phyloP scores from a whole-genome alignment of 2,329 filamentous ascomycete species.

The Anthostomella pinea region DNA sequence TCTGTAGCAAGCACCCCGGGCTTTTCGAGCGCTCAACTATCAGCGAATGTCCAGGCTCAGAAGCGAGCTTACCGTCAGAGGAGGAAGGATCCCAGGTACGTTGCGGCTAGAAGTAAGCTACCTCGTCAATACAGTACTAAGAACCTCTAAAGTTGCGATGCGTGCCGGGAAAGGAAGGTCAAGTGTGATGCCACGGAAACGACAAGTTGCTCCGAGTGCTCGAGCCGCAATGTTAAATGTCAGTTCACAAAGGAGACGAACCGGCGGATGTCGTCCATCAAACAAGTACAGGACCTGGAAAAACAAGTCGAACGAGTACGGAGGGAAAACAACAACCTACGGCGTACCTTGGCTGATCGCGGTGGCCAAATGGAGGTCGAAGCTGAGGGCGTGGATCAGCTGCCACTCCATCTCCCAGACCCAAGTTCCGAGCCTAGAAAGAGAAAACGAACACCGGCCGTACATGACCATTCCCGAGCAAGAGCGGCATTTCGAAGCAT shows the following conservation, averaged over 20 bases:
- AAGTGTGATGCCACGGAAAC: slow-evolving; percentile 97
- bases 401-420: slow-evolving; percentile 57
- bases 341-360: slow-evolving; percentile 57
- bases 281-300: slow-evolving; percentile 96
- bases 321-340: slow-evolving; percentile 74
- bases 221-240: slow-evolving; percentile 92
- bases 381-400: slow-evolving; percentile 45
- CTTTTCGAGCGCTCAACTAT: slow-evolving; percentile 37
- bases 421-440: slow-evolving; percentile 65
- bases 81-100: slow-evolving; percentile 78
- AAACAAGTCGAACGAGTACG: slow-evolving; percentile 80
- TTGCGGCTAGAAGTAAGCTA: slow-evolving; percentile 66
- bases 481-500: slow-evolving; percentile 70
- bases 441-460: slow-evolving; percentile 56
- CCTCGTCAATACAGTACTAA: slow-evolving; percentile 41
- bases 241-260: slow-evolving; percentile 99
- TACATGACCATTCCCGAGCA: slow-evolving; percentile 69
- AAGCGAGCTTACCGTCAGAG: slow-evolving; percentile 94
- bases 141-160: slow-evolving; percentile 68
- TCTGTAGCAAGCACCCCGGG: slow-evolving; percentile 56
- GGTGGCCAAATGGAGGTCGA: slow-evolving; percentile 51
- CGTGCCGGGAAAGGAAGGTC: slow-evolving; percentile 81
- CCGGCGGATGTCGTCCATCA: slow-evolving; percentile 97
- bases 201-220: slow-evolving; percentile 94
- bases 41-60: slow-evolving; percentile 64